Conservation (phyloP, 176 grass and related monocot species). For the Triticum urartu region DNA sequence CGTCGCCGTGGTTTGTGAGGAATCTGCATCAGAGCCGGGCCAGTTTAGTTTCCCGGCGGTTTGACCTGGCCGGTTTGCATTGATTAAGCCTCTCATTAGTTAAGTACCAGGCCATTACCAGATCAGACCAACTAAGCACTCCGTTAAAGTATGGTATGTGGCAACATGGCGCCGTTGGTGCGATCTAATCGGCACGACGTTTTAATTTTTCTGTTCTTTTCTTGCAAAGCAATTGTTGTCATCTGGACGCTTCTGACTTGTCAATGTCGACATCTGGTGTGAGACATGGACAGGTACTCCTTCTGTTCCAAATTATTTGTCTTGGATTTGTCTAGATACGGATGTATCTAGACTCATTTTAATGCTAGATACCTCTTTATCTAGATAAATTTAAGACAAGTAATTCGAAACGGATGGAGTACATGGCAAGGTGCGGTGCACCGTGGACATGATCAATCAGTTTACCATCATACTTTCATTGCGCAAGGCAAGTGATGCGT, state of each 20-base stretch:
- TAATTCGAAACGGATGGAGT: no score
- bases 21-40: background rate
- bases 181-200: background rate
- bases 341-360: no score
- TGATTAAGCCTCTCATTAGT: background rate
- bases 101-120: background rate
- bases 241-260: background rate
- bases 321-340: no score
- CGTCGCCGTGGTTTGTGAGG: constrained; percentile 8
- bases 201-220: background rate
- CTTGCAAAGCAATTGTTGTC: background rate
- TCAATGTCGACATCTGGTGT: background rate
- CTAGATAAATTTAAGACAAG: no score
- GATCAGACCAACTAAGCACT: background rate
- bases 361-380: no score
- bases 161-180: constrained; percentile 15
- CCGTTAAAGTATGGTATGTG: background rate
- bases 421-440: background rate
- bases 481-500: background rate
- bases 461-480: background rate
- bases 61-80: background rate
- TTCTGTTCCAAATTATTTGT: no score
- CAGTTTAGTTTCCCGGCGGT: background rate
- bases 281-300: background rate
- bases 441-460: background rate